Evolutionary conservation across 2,329 filamentous ascomycete genomes (phyloP), one percentile per base, ranked within the genome.

Genomic region (Sclerotinia nivalis): DNA sequence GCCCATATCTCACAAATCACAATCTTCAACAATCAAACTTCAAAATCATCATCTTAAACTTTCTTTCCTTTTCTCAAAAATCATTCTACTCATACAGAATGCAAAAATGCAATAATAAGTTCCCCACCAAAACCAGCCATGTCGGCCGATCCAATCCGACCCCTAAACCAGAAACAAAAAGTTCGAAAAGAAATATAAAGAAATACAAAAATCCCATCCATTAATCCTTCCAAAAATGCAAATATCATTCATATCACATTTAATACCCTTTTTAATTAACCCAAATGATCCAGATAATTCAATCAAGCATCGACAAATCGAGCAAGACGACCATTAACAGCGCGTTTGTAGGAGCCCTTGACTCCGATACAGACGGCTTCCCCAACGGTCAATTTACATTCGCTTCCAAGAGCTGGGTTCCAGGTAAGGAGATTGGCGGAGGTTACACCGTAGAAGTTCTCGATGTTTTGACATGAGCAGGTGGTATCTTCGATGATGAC

Each of bases 401-500:
- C 71, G 18, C 55, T 67, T 8, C 75, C 74, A 20, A 78, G 73
- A 28, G 73, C 73, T 7, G 79, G 78, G 70, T 81, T 79, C 79
- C 79, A 79, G 60, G 70, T 52, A 28, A 74, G 58, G 2, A 78
- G 71, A 10, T 78, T 67, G 6, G 71, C 69, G 13, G 76, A 59
- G 2, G 71, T 72, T 65, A 78, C 73, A 43, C 68, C 62, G 45
- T 74, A 74, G 18, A 61, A 62, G n/a, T 54, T 18, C n/a, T 69
- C 69, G 43, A 77, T 73, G 28, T 31, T 68, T 7, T 47, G 40
- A 43, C 68, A 69, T 5, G 68, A 58, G 43, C 50, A 66, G 7
- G 2, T 25, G n/a, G 50, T n/a, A 43, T 66, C 61, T 37, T 55
- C 60, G 12, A 66, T 66, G 4, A n/a, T 65, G 45, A 56, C 40